A percentile compares a stretch with the other conserved stretches of the same genome.
These are phyloP conservation scores for Tolypocladium guangdongense DNA, from an alignment of 2,329 filamentous ascomycete species.

Conservation along the genomic window DNA sequence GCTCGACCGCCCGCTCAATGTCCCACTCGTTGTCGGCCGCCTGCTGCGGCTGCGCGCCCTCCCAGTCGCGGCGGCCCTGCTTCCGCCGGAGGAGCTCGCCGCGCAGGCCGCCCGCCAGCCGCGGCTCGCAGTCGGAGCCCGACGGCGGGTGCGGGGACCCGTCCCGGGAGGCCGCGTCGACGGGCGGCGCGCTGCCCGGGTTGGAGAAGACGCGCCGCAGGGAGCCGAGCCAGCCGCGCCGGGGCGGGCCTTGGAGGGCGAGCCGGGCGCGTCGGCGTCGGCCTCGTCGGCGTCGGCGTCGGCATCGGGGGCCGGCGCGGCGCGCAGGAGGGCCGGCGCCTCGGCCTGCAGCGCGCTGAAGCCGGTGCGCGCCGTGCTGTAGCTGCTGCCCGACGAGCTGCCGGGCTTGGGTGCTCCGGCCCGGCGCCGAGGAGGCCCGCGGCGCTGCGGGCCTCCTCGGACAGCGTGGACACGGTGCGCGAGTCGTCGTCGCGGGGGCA, in stretches of 20 bases:
- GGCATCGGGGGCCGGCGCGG: too few relatives aligned
- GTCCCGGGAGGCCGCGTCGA: slow-evolving; percentile 12
- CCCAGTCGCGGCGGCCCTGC: slow-evolving; percentile 46
- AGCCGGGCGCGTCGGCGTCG: slow-evolving; percentile 29
- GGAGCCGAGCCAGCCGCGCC: slow-evolving; percentile 57
- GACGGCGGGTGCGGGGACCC: slow-evolving; percentile 19
- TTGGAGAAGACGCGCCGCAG: slow-evolving; percentile 50
- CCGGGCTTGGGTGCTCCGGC: slow-evolving; percentile 22
- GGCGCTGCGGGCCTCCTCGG: slow-evolving; percentile 39
- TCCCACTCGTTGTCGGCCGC: slow-evolving; percentile 61
- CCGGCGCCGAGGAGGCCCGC: slow-evolving; percentile 27
- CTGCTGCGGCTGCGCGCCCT: slow-evolving; percentile 24
- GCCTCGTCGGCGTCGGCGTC: slow-evolving; percentile 1
- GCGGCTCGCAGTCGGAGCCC: slow-evolving; percentile 33
- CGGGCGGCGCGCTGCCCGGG: slow-evolving; percentile 17
- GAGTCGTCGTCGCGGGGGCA: slow-evolving; percentile 33
- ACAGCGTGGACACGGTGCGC: slow-evolving; percentile 45
- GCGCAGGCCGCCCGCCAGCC: slow-evolving; percentile 29
- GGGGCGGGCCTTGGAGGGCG: slow-evolving; percentile 43
- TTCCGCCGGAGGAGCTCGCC: slow-evolving; percentile 42
- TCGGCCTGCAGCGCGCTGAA: slow-evolving; percentile 43
- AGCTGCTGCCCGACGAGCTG: slow-evolving; percentile 34
- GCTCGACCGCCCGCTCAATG: slow-evolving; percentile 61
- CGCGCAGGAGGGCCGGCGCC: too few relatives aligned
- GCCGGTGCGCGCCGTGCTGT: slow-evolving; percentile 42